phyloP scores from a whole-genome alignment of 139 green algal species.

The Klebsormidium nitens region DNA sequence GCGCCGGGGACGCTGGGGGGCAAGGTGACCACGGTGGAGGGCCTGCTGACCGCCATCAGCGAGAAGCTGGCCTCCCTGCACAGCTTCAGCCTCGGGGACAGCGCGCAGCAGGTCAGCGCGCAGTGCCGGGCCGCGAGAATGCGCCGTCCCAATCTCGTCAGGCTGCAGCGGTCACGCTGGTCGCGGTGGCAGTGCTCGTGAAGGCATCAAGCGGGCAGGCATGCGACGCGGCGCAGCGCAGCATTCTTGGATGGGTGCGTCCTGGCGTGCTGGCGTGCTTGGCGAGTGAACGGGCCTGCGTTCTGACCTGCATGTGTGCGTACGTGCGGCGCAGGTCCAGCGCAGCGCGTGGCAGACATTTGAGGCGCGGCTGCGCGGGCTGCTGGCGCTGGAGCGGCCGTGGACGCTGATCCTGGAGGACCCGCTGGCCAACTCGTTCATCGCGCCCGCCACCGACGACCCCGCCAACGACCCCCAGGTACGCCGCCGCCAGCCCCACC shows the following conservation, averaged over 20 bases:
- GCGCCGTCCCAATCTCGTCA: too few relatives aligned
- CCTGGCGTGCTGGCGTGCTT: too few relatives aligned
- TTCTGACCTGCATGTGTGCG: too few relatives aligned
- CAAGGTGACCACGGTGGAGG: constrained; percentile 61
- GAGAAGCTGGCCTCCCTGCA: constrained; percentile 24
- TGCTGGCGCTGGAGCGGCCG: constrained; percentile 29
- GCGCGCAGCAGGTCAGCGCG: constrained; percentile 14
- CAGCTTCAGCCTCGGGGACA: constrained; percentile 52
- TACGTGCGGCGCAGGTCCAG: background rate
- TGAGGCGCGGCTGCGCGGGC: background rate
- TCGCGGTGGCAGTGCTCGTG: too few relatives aligned
- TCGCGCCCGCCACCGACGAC: constrained; percentile 31
- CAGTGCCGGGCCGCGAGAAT: too few relatives aligned
- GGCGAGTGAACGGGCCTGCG: too few relatives aligned
- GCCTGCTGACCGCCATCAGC: constrained; percentile 40
- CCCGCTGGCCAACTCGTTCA: constrained; percentile 58
- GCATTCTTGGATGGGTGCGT: too few relatives aligned
- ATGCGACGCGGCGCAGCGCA: too few relatives aligned
- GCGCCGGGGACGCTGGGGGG: constrained; percentile 49
- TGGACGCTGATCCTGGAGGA: constrained; percentile 58
- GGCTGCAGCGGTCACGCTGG: too few relatives aligned
- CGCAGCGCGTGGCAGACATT: background rate
- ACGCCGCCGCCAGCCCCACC: too few relatives aligned
- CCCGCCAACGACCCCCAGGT: background rate
- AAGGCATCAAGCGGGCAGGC: too few relatives aligned